Evolutionary conservation across 2,329 filamentous ascomycete genomes (phyloP), one percentile per base, ranked within the genome.

Genomic region (Penicillium sp.): DNA sequence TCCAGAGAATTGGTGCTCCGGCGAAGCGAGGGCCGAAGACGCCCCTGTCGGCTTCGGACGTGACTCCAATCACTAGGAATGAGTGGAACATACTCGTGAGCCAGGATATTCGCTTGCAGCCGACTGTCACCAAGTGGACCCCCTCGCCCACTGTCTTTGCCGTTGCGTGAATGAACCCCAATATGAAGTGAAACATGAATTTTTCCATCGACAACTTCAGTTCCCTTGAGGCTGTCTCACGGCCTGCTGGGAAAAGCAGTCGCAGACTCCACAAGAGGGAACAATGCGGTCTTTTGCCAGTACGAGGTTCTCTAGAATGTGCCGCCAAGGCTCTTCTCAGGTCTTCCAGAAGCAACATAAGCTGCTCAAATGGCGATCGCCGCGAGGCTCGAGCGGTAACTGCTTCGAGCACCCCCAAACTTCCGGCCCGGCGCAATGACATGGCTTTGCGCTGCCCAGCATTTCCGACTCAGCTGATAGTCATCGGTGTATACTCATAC

Each of bases 21-120:
- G 24, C 48, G 13, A 59, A 56, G 34, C 61, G 61, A 6, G 67
- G 64, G 0, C 67, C 69, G 3, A 69, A 68, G 49, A 72, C 69
- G 1, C 69, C 69, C 3, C 51, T 69, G 40, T 69, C 67, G 4
- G 69, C 69, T 0, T 71, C 69, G 2, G 69, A 72, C 53, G 69
- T 71, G 13, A 71, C 69, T 1, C 69, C 69, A 1, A 70, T 71
- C 44, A 72, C 69, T 2, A 57, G 64, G 11, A 69, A 65, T 29
- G 69, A 72, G 49, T 72, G 69, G 69, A 70, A 71, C 42, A 58
- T 71, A 23, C 56, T 72, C 16, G 56, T 68, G 16, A 58, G 56
- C 11, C 53, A 64, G 29, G 65, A 65, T 10, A 62, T 68, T 22
- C 56, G 51, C 2, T 23, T 58, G 4, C 62, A 65, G 41, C 60